Evolutionary conservation across 192 early-diverging fungal species (phyloP), one percentile per base, ranked within the genome.

Genomic region (Backusella liffmaniae): DNA sequence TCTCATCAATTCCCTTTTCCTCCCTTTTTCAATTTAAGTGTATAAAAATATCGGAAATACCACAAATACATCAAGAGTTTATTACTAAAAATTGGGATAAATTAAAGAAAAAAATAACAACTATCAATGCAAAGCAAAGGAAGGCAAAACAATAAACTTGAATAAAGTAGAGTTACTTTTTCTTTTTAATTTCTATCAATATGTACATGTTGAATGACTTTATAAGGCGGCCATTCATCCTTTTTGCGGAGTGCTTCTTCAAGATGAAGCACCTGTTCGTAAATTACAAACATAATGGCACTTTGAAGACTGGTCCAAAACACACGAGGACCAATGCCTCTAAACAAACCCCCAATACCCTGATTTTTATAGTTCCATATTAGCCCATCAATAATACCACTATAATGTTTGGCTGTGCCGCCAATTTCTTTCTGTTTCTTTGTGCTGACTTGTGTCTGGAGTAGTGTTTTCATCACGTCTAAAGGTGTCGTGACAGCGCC

Each of bases 201-300:
- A 62, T 62, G 56, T 62, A 62, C 56, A 62, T 62, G 56, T 62
- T 62, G 56, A 62, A 62, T 62, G 56, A 62, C 3, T 13, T 62
- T 62, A 62, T 62, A 62, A 23, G 80, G 80, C 26, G 80, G 80
- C 80, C 80, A 81, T 51, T 74, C 73, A 26, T 73, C 69, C 3
- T 67, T 62, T 62, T 75, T 62, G 30, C 80, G 46, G 5, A 81
- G 35, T 23, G 73, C 53, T 16, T 85, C 85, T 68, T 88, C 80
- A 8, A 89, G 49, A 44, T 83, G 78, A 5, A 89, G 67, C 23
- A 86, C 88, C 73, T 88, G 86, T 70, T 92, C 91, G 74, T 90
- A 91, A 42, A 92, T 80, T n/a, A 91, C 83, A 89, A 93, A 93
- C 92, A 93, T 92, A 62, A 89, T 74, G 4, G 87, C 88, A 66